Evolutionary conservation across 768 basidiomycete genomes (phyloP).

Genomic region (Kwoniella dendrophila): DNA sequence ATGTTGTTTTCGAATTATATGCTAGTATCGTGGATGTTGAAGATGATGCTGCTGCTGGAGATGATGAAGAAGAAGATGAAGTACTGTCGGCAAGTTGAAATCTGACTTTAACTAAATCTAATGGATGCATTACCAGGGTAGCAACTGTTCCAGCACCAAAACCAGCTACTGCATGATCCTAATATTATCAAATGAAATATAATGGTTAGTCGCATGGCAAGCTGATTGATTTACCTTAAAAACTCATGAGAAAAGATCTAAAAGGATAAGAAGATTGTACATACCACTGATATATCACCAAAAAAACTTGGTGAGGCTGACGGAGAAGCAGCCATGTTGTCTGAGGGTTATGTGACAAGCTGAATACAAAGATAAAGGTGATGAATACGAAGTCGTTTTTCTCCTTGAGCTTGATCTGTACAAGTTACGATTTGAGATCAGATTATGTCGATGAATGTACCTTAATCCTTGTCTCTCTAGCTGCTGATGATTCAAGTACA

Average conservation of each 20-base stretch:
- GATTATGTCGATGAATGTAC: too few relatives aligned
- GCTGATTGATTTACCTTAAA: too few relatives aligned
- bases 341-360: too few relatives aligned
- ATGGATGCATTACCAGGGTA: slow-evolving; percentile 93
- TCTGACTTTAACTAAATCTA: slow-evolving; percentile 92
- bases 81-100: slow-evolving; percentile 77
- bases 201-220: background rate
- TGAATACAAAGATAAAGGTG: too few relatives aligned
- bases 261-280: background rate
- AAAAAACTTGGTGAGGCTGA: slow-evolving; percentile 21
- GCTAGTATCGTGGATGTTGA: slow-evolving; percentile 13
- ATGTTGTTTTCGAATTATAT: slow-evolving; percentile 13
- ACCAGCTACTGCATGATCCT: slow-evolving; percentile 96
- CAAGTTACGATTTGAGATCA: too few relatives aligned
- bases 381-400: too few relatives aligned
- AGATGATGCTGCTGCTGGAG: slow-evolving; percentile 14
- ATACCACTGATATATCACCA: slow-evolving; percentile 21
- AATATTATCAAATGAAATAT: background rate
- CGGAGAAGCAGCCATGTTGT: slow-evolving; percentile 15
- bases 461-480: too few relatives aligned
- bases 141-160: slow-evolving; percentile 89
- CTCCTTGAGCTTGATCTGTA: too few relatives aligned
- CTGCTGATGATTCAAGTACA: too few relatives aligned
- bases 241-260: too few relatives aligned
- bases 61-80: slow-evolving; percentile 14